phyloP scores from a whole-genome alignment of 2,329 filamentous ascomycete species.

The Venturia oleaginea region DNA sequence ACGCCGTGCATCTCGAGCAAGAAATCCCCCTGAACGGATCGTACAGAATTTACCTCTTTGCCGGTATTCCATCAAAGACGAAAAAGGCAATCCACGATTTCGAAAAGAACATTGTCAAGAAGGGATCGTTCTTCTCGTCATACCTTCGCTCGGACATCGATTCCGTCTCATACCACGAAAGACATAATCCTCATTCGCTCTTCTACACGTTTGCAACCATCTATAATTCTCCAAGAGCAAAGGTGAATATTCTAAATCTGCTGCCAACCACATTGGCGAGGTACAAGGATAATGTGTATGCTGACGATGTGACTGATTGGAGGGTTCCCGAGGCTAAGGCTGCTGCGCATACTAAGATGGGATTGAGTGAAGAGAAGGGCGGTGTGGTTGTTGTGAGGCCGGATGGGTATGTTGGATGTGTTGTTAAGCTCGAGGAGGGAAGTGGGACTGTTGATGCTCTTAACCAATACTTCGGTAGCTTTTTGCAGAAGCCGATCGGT shows the following conservation, averaged over 20 bases:
- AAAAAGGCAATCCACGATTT: conserved; percentile 61
- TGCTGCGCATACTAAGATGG: conserved; percentile 80
- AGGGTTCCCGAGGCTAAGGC: conserved; percentile 60
- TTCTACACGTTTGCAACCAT: conserved; percentile 76
- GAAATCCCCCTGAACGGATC: conserved; percentile 82
- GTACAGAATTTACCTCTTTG: conserved; percentile 80
- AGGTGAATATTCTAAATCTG: conserved; percentile 62
- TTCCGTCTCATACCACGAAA: conserved; percentile 64
- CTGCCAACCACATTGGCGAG: conserved; percentile 62
- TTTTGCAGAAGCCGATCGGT: conserved; percentile 53
- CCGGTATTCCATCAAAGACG: conserved; percentile 54
- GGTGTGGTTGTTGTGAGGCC: conserved; percentile 78
- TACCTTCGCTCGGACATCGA: conserved; percentile 55
- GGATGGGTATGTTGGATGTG: conserved; percentile 77
- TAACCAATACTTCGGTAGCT: conserved; percentile 71
- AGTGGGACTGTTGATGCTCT: conserved; percentile 72
- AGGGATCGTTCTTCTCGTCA: conserved; percentile 61
- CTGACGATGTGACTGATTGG: conserved; percentile 70
- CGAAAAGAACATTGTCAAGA: conserved; percentile 52
- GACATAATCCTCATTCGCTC: conserved; percentile 71
- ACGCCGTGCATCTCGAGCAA: conserved; percentile 83
- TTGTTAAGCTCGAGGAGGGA: conserved; percentile 65
- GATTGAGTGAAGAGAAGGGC: conserved; percentile 61
- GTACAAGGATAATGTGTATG: conserved; percentile 77
- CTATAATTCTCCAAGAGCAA: conserved; percentile 56